These are phyloP conservation scores for Hyaloscypha bicolor DNA, from an alignment of 495 filamentous ascomycete genomes.

Conservation along the genomic window DNA sequence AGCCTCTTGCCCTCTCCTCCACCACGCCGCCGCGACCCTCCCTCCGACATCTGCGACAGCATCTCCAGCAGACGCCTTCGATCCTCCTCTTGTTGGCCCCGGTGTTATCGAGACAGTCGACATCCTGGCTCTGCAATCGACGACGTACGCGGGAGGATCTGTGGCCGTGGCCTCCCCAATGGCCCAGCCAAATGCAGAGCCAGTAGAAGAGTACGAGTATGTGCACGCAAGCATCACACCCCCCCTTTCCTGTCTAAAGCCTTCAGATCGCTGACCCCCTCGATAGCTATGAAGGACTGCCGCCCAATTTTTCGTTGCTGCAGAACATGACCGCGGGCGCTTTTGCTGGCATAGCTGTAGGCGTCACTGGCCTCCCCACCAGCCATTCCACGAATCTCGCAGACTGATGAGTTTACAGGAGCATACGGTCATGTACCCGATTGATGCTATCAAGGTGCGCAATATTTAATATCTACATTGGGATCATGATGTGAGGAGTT, in stretches of 20 bases:
- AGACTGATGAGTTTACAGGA: slow-evolving; percentile 48
- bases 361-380: slow-evolving; percentile 30
- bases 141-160: slow-evolving; percentile 50
- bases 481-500: slow-evolving; percentile 21
- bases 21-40: background rate
- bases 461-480: slow-evolving; percentile 7
- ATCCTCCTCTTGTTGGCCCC: background rate
- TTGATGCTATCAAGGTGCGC: slow-evolving; percentile 95
- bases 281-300: slow-evolving; percentile 58
- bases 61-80: slow-evolving; percentile 3
- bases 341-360: slow-evolving; percentile 95
- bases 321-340: slow-evolving; percentile 92
- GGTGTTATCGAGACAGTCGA: slow-evolving; percentile 32
- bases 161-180: slow-evolving; percentile 56
- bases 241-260: background rate
- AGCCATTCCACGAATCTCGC: background rate
- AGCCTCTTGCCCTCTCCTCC: background rate
- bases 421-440: slow-evolving; percentile 97
- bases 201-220: slow-evolving; percentile 60
- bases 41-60: background rate
- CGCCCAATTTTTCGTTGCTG: slow-evolving; percentile 59
- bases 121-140: slow-evolving; percentile 59
- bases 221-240: slow-evolving; percentile 24
- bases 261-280: slow-evolving; percentile 27
- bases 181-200: slow-evolving; percentile 59